Percentiles rank a stretch among this genome's conserved stretches.
phyloP scores from a whole-genome alignment of 2,329 filamentous ascomycete species.

The Xylariaceae sp. region DNA sequence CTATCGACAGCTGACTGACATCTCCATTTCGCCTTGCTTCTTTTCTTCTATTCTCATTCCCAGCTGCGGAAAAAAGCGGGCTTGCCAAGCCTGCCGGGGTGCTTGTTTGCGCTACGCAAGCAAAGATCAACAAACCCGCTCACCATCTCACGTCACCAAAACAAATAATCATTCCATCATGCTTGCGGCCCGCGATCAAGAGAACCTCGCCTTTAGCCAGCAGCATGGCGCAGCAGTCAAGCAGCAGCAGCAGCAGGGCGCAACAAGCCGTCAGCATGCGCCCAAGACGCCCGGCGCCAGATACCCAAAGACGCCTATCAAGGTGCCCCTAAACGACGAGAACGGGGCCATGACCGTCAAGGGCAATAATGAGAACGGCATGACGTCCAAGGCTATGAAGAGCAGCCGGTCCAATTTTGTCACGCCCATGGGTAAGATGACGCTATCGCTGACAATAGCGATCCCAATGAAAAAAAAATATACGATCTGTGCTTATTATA shows the following conservation, averaged over 20 bases:
- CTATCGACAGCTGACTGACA: not conserved
- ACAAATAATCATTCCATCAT: conserved; percentile 39
- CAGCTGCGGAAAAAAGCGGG: not conserved
- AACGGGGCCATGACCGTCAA: conserved; percentile 53
- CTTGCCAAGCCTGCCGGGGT: conserved; percentile 2
- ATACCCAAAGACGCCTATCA: conserved; percentile 77
- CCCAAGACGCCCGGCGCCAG: conserved; percentile 70
- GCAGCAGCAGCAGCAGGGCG: conserved; percentile 46
- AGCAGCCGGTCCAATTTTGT: conserved; percentile 61
- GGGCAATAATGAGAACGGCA: conserved; percentile 28
- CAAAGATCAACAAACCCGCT: conserved; percentile 3
- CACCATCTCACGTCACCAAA: no score
- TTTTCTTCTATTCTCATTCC: no score
- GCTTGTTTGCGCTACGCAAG: not conserved
- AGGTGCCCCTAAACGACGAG: conserved; percentile 74
- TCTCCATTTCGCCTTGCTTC: not conserved
- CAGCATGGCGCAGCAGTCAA: conserved; percentile 68
- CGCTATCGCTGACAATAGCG: not conserved
- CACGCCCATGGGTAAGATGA: conserved; percentile 69
- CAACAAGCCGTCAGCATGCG: conserved; percentile 35
- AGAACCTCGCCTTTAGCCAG: conserved; percentile 75
- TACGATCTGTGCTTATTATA: not conserved
- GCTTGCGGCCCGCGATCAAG: conserved; percentile 78
- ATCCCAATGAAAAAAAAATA: not conserved
- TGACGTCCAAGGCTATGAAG: conserved; percentile 44